Evolutionary conservation across 148 eudicot species (phyloP).

Genomic region (Vaccinium darrowii): DNA sequence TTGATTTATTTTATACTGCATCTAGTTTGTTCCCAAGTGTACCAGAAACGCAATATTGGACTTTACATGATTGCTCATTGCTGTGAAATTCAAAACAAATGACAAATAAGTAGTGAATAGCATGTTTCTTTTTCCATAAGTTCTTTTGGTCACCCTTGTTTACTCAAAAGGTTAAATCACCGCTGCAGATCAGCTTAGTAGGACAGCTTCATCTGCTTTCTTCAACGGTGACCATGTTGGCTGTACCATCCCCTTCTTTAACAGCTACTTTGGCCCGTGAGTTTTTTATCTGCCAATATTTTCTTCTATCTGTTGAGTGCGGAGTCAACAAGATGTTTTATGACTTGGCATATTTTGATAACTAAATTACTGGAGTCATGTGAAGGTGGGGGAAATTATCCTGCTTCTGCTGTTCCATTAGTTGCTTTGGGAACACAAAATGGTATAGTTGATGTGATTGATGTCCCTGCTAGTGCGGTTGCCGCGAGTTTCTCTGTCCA

Average conservation of each 20-base stretch:
- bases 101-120: background rate
- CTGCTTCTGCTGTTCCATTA: conserved; percentile 95
- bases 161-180: conserved; percentile 15
- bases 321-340: background rate
- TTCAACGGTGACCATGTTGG: conserved; percentile 83
- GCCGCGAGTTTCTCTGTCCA: conserved; percentile 85
- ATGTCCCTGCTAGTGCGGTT: conserved; percentile 90
- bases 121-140: background rate
- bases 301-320: conserved; percentile 17
- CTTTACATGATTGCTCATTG: background rate
- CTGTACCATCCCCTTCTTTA: conserved; percentile 98
- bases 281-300: conserved; percentile 35
- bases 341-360: conserved; percentile 15
- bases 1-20: background rate
- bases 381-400: conserved; percentile 95
- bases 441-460: conserved; percentile 82
- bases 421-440: conserved; percentile 96
- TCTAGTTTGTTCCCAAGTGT: conserved; percentile 7
- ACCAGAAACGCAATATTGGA: background rate
- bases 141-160: conserved; percentile 12
- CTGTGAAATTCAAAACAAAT: background rate
- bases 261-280: conserved; percentile 95
- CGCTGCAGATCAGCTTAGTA: conserved; percentile 70
- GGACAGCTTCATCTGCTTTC: conserved; percentile 99
- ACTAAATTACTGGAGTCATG: conserved; percentile 8